Evolutionary conservation across 176 grass and related monocot species (phyloP).

Genomic region (Bromus sterilis): DNA sequence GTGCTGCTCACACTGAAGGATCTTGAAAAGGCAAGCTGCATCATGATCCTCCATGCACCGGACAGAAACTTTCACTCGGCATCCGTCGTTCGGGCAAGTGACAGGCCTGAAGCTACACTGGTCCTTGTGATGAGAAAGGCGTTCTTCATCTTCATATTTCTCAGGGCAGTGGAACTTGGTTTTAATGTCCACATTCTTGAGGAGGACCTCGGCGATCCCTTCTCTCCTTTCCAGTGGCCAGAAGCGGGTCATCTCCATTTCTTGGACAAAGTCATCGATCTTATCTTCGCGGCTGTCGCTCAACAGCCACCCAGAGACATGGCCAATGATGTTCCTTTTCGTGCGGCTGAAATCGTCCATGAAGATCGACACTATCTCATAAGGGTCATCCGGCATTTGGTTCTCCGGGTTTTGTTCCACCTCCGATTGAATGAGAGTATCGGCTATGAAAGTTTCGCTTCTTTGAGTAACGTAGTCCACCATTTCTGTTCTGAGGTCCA

Average conservation of each 20-base stretch:
- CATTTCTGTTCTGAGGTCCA: slow-evolving; percentile 69
- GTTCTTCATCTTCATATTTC: slow-evolving; percentile 54
- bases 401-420: slow-evolving; percentile 13
- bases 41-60: slow-evolving; percentile 55
- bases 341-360: slow-evolving; percentile 72
- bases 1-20: slow-evolving; percentile 71
- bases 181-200: slow-evolving; percentile 81
- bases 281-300: slow-evolving; percentile 83
- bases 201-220: slow-evolving; percentile 43
- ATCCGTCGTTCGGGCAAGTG: slow-evolving; percentile 52
- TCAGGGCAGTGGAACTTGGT: slow-evolving; percentile 60
- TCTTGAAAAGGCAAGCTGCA: slow-evolving; percentile 45
- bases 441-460: slow-evolving; percentile 63
- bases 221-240: slow-evolving; percentile 76
- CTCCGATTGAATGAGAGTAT: slow-evolving; percentile 37
- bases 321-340: slow-evolving; percentile 78
- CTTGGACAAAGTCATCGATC: slow-evolving; percentile 88
- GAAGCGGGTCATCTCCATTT: slow-evolving; percentile 76
- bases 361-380: slow-evolving; percentile 59
- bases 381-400: slow-evolving; percentile 55
- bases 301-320: slow-evolving; percentile 80
- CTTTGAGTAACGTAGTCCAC: slow-evolving; percentile 65
- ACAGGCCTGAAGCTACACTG: slow-evolving; percentile 61
- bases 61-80: slow-evolving; percentile 42
- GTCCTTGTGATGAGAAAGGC: slow-evolving; percentile 39